phyloP scores from a whole-genome alignment of 345 rosid species.

The Citrus sinensis region DVS_A1.0 CM039162.1:17767001-17767500 shows the following conservation, averaged over 20 bases:
- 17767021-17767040: slow-evolving; percentile 53
- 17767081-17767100: slow-evolving; percentile 39
- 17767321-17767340: slow-evolving; percentile 53
- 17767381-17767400: slow-evolving; percentile 49
- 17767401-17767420: slow-evolving; percentile 54
- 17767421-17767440: slow-evolving; percentile 51
- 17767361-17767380: slow-evolving; percentile 51
- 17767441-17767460: slow-evolving; percentile 43
- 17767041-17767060: slow-evolving; percentile 28
- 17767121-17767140: slow-evolving; percentile 55
- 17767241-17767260: neutral
- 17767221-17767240: neutral
- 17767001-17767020: slow-evolving; percentile 56
- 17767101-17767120: slow-evolving; percentile 48
- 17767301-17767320: slow-evolving; percentile 54
- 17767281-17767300: slow-evolving; percentile 13
- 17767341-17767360: slow-evolving; percentile 57
- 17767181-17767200: neutral
- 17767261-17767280: neutral
- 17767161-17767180: neutral
- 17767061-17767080: slow-evolving; percentile 1
- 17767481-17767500: slow-evolving; percentile 40
- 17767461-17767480: slow-evolving; percentile 40
- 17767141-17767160: slow-evolving; percentile 49
- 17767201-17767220: neutral